phyloP scores from a whole-genome alignment of 108 stramenopile genomes.

The Cyclostephanos invisitatus region DNA sequence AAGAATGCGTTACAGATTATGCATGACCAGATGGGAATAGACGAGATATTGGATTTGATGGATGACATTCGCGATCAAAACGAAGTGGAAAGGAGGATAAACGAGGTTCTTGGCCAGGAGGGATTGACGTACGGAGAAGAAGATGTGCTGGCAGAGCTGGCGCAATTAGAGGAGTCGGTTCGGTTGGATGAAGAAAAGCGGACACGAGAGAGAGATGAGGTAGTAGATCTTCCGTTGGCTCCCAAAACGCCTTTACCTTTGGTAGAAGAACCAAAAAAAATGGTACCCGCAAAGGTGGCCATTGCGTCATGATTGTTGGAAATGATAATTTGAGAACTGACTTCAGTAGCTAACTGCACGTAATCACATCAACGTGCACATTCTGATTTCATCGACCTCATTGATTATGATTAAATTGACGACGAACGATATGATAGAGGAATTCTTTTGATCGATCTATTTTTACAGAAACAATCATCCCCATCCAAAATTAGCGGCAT shows the following conservation, averaged over 20 bases:
- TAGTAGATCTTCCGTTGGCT: slow-evolving; percentile 19
- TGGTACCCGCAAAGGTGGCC: slow-evolving; percentile 27
- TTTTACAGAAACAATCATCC: no score
- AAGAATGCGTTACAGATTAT: slow-evolving; percentile 87
- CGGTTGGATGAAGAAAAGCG: slow-evolving; percentile 16
- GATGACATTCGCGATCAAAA: slow-evolving; percentile 83
- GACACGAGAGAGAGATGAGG: slow-evolving; percentile 6
- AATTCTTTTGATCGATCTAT: no score
- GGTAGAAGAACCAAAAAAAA: slow-evolving; percentile 24
- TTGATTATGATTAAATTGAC: not conserved
- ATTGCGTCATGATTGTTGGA: slow-evolving; percentile 35
- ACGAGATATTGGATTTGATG: slow-evolving; percentile 91
- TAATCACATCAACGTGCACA: no score
- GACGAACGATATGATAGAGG: no score
- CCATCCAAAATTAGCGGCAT: not conserved
- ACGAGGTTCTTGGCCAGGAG: slow-evolving; percentile 55
- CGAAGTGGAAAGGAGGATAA: slow-evolving; percentile 82
- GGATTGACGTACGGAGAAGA: slow-evolving; percentile 37
- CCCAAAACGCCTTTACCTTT: slow-evolving; percentile 29
- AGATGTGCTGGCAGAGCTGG: slow-evolving; percentile 48
- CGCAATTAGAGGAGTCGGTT: slow-evolving; percentile 45
- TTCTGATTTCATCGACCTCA: no score
- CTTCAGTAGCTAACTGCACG: not conserved
- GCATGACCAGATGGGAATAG: slow-evolving; percentile 86
- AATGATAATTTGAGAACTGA: not conserved